A percentile compares a stretch with the other conserved stretches of the same genome.
Conservation (phyloP, 2,329 filamentous ascomycete genomes). For the Basipetospora chlamydospora region DNA sequence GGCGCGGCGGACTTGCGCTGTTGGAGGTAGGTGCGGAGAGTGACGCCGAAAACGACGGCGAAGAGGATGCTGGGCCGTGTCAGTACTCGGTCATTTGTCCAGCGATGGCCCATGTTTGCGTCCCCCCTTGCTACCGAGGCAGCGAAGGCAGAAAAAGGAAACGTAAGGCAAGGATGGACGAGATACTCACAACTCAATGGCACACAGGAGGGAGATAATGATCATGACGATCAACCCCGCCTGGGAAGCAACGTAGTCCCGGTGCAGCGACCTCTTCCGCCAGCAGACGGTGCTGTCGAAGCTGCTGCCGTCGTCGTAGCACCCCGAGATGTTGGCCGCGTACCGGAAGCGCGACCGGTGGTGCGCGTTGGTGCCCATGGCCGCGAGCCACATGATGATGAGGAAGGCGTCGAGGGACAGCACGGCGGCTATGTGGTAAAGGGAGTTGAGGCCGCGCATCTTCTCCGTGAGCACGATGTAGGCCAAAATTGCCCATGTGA, state of each 20-base stretch:
- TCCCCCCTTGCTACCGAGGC: too few relatives aligned
- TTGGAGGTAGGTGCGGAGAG: slow-evolving; percentile 18
- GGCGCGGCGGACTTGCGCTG: slow-evolving; percentile 21
- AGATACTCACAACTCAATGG: slow-evolving; percentile 23
- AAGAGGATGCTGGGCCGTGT: slow-evolving; percentile 21
- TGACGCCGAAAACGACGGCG: slow-evolving; percentile 21
- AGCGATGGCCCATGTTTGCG: too few relatives aligned
- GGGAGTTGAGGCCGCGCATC: slow-evolving; percentile 15
- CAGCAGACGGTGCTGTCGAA: slow-evolving; percentile 23
- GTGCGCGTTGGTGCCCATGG: slow-evolving; percentile 24
- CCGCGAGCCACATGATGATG: slow-evolving; percentile 31
- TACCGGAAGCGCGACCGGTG: slow-evolving; percentile 22
- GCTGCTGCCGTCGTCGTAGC: slow-evolving; percentile 22
- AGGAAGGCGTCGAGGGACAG: slow-evolving; percentile 28
- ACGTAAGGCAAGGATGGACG: background rate
- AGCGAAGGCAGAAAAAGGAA: slow-evolving; percentile 6
- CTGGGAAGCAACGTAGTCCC: slow-evolving; percentile 19
- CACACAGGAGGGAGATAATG: slow-evolving; percentile 27
- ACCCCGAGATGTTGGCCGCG: slow-evolving; percentile 15
- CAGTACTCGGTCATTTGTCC: background rate
- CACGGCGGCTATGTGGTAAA: slow-evolving; percentile 30
- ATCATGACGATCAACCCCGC: slow-evolving; percentile 21
- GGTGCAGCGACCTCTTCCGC: slow-evolving; percentile 12
- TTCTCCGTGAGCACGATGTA: slow-evolving; percentile 29
- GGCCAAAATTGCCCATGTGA: slow-evolving; percentile 28